Evolutionary conservation across 2,329 filamentous ascomycete species (phyloP).

Genomic region (Colletotrichum caudatum): DNA sequence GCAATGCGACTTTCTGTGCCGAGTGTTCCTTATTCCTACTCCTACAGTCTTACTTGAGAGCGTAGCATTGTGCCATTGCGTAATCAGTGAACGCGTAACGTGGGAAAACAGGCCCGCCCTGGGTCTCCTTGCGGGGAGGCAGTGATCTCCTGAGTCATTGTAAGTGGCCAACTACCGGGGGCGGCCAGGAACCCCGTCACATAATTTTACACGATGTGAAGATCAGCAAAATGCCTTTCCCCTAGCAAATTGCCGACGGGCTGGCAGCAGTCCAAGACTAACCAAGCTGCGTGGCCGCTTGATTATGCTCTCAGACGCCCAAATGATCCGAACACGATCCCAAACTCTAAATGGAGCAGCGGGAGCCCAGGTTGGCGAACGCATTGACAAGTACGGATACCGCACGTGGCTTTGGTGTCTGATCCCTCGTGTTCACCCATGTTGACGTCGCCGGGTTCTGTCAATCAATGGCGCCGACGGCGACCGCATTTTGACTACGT

Average conservation of each 20-base stretch:
- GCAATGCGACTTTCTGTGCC: neutral
- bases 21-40: neutral
- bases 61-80: neutral
- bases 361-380: constrained; percentile 20
- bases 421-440: neutral
- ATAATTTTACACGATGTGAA: neutral
- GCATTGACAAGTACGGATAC: neutral
- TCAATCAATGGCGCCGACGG: neutral
- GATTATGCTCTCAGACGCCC: neutral
- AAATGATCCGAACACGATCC: constrained; percentile 26
- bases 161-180: neutral
- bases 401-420: constrained; percentile 18
- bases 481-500: neutral
- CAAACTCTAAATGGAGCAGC: constrained; percentile 18
- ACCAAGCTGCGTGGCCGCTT: neutral
- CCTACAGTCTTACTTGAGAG: neutral
- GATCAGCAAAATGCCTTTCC: neutral
- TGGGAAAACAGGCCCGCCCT: neutral
- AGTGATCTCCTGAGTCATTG: neutral
- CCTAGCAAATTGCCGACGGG: neutral
- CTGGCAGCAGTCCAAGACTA: neutral
- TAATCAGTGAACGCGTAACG: neutral
- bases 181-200: neutral
- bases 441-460: neutral
- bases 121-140: neutral